Conservation (phyloP, 2,329 filamentous ascomycete genomes). For the Hypoxylon sp. region DNA sequence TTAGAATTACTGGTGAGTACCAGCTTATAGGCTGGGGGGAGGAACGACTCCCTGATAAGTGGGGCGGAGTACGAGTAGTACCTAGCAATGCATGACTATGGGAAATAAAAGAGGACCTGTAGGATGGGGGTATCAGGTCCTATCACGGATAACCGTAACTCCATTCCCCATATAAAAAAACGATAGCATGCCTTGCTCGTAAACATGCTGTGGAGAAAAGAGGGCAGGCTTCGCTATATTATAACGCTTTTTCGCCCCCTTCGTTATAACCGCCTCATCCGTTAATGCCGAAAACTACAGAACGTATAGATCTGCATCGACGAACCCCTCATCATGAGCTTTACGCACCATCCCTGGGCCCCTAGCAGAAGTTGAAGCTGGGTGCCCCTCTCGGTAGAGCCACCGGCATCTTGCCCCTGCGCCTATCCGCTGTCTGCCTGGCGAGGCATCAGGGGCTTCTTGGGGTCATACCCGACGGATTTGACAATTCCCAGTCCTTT, state of each 20-base stretch:
- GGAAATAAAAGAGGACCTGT: not conserved
- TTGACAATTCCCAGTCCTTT: constrained; percentile 97
- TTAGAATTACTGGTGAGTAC: too few species aligned
- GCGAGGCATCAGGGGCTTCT: constrained; percentile 55
- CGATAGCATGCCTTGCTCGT: not conserved
- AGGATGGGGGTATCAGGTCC: constrained; percentile 3
- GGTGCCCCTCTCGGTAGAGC: constrained; percentile 31
- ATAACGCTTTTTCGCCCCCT: not conserved
- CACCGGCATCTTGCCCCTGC: constrained; percentile 21
- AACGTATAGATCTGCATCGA: not conserved
- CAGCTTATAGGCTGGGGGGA: too few species aligned
- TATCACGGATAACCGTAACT: not conserved
- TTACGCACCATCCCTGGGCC: constrained; percentile 41
- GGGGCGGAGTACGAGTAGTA: too few species aligned
- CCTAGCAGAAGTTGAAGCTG: constrained; percentile 21
- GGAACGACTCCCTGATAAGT: too few species aligned
- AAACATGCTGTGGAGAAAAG: not conserved
- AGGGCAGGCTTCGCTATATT: not conserved
- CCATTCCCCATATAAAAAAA: not conserved
- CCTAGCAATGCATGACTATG: not conserved
- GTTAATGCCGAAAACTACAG: not conserved
- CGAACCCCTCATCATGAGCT: not conserved
- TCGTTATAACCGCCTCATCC: not conserved
- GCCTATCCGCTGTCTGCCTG: constrained; percentile 31
- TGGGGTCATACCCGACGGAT: constrained; percentile 84